Percentiles rank a stretch among this genome's conserved stretches.
phyloP scores from a whole-genome alignment of 331 rosid species.

The Rosa hybrid region DNA sequence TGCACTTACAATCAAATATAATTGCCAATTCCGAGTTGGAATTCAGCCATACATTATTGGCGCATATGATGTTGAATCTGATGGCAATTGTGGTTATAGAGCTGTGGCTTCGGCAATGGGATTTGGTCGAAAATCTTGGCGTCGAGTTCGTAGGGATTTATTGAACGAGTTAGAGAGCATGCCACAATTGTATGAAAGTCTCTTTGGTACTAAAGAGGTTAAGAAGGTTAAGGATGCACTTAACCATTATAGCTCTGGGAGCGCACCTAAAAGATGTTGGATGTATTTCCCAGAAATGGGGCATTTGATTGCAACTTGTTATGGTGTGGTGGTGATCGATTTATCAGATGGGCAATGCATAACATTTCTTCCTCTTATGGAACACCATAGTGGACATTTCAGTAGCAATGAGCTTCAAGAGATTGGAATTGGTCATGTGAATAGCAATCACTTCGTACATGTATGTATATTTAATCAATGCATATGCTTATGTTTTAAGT shows the following conservation, averaged over 20 bases:
- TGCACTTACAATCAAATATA: background rate
- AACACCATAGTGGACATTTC: too few species aligned
- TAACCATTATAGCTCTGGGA: background rate
- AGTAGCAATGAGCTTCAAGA: background rate
- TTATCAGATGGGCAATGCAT: background rate
- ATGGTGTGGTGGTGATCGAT: background rate
- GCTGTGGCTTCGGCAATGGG: background rate
- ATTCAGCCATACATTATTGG: background rate
- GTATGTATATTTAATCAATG: too few species aligned
- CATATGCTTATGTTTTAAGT: too few species aligned
- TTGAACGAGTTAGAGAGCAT: background rate
- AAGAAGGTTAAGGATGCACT: background rate
- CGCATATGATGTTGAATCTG: background rate
- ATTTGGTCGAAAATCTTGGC: background rate
- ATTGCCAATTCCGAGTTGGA: background rate
- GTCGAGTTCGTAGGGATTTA: background rate
- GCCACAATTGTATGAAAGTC: background rate
- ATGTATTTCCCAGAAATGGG: background rate
- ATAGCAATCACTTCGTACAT: background rate
- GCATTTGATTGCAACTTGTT: background rate
- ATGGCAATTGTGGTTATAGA: background rate
- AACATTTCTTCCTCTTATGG: background rate
- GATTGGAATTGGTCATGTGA: background rate
- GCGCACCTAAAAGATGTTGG: background rate
- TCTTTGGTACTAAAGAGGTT: background rate